Conservation (phyloP, 345 rosid species). For the Jatropha curcas region DNA sequence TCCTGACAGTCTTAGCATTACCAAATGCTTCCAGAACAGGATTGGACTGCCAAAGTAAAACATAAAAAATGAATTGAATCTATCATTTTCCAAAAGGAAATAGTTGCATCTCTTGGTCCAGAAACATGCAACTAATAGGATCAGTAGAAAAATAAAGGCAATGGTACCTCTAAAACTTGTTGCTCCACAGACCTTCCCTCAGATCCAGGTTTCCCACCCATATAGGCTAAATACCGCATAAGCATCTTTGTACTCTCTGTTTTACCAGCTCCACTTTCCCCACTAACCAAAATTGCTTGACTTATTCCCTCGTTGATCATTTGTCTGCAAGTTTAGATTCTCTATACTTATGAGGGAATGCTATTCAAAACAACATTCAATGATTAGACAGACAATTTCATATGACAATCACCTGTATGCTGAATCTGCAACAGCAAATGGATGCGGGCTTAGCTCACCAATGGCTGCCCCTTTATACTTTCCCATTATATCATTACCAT, state of each 20-base stretch:
- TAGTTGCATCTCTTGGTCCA: background rate
- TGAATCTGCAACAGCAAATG: constrained; percentile 97
- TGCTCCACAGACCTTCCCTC: constrained; percentile 97
- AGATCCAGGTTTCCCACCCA: constrained; percentile 89
- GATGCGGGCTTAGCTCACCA: constrained; percentile 97
- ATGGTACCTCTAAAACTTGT: constrained; percentile 85
- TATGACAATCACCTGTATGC: constrained; percentile 70
- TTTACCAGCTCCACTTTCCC: constrained; percentile 99
- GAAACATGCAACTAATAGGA: constrained; percentile 15
- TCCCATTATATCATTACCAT: constrained; percentile 88
- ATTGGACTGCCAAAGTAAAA: constrained; percentile 70
- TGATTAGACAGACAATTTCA: constrained; percentile 9
- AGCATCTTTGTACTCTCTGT: constrained; percentile 97
- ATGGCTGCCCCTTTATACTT: constrained; percentile 90
- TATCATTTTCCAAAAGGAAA: constrained; percentile 11
- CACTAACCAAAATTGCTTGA: constrained; percentile 94
- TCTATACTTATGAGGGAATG: background rate
- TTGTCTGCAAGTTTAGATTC: constrained; percentile 47
- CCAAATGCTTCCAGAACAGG: constrained; percentile 99
- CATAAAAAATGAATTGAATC: constrained; percentile 6
- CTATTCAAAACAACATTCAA: constrained; percentile 16
- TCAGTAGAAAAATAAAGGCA: constrained; percentile 11
- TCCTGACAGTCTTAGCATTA: constrained; percentile 93
- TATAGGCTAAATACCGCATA: constrained; percentile 94
- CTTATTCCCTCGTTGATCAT: constrained; percentile 86